Evolutionary conservation across 257 asterid genomes (phyloP).

Genomic region (Misopates orontium): DNA sequence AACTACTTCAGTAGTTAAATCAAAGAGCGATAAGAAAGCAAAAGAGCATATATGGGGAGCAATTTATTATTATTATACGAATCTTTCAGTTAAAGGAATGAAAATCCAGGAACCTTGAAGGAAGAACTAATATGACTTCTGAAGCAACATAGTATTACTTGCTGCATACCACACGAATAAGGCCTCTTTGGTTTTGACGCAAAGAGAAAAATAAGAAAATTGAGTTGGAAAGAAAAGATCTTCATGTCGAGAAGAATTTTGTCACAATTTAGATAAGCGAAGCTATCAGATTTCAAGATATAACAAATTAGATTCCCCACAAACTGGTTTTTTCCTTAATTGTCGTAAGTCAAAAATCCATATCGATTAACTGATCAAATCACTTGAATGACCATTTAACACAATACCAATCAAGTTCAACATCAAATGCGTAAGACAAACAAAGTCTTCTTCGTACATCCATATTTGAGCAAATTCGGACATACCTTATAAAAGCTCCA

Average conservation of each 20-base stretch:
- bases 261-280: background rate
- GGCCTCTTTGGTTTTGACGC: background rate
- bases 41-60: background rate
- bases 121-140: no score
- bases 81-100: no score
- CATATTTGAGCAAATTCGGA: background rate
- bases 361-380: background rate
- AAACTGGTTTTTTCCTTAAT: no score
- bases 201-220: background rate
- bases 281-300: no score
- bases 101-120: no score
- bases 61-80: no score
- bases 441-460: constrained; percentile 12
- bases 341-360: no score
- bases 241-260: constrained; percentile 6
- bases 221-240: constrained; percentile 5
- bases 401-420: background rate
- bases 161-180: no score
- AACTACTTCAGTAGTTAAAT: background rate
- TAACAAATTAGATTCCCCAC: no score
- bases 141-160: no score
- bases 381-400: constrained; percentile 17
- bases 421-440: constrained; percentile 3
- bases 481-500: constrained; percentile 98
- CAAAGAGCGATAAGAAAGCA: background rate